Base-by-base conservation (phyloP, 805 yeast species). In the Wickerhamiella qilinensis region DNA sequence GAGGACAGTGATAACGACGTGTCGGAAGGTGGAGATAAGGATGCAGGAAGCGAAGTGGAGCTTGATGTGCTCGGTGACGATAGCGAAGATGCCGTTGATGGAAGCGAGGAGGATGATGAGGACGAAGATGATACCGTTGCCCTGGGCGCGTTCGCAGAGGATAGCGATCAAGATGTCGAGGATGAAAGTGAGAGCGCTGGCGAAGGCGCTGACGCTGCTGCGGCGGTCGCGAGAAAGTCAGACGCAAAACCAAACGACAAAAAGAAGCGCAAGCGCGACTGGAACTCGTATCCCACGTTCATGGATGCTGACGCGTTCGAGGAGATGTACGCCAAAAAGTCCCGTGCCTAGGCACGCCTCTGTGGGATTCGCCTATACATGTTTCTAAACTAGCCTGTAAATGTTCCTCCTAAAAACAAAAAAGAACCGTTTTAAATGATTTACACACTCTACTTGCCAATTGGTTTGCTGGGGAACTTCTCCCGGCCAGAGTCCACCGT, bases 71-170 rank as follows among this genome's bases (percentile, higher is more conserved):
- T 28, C 22, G 38, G n/a, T n/a, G n/a, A 14, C 29, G 38, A 28
- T n/a, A 60, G 46, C 30, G 57, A 36, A 1, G 61, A 46, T 3
- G 57, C 43, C 30, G 55, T 48, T 30, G 48, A 44, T 11, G 47
- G 38, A 12, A 40, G 43, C 14, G 94, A 81, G 31, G 94, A 81
- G 44, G 85, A 84, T 54, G 75, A 80, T 14, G 81, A 77, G 21
- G 80, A 73, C 37, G 81, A 75, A 36, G 69, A 60, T 8, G 40
- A 16, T 3, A 41, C 7, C 20, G 43, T 35, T 15, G 7, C 29
- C 35, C 6, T 32, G 8, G 40, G 41, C 16, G 39, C 12, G 3
- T 33, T 14, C 14, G 30, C 4, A 3, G 40, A 31, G 18, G 41
- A 29, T 12, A 20, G 27, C 20, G 40, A 20, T 11, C 35, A 30